Evolutionary conservation across 1,139 yeast species (phyloP).

Genomic region (Kurtzmaniella quercitrusa): DNA sequence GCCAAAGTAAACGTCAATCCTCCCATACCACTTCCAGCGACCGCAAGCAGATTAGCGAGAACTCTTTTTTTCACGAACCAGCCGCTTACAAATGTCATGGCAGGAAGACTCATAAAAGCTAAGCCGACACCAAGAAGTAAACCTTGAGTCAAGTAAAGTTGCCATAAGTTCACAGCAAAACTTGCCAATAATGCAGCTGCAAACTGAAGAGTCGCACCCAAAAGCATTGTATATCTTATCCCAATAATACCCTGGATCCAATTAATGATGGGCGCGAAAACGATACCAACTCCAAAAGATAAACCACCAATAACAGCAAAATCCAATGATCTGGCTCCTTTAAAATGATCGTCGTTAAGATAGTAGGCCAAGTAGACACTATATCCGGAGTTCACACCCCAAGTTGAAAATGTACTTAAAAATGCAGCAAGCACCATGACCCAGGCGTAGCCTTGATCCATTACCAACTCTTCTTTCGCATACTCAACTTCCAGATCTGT

Average conservation of each 20-base stretch:
- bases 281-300: conserved; percentile 15
- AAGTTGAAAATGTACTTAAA: conserved; percentile 31
- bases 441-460: conserved; percentile 42
- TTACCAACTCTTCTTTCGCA: neutral
- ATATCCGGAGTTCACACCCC: conserved; percentile 44
- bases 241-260: conserved; percentile 27
- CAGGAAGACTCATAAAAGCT: conserved; percentile 22
- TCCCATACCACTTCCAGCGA: conserved; percentile 46
- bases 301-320: conserved; percentile 23
- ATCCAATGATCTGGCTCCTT: conserved; percentile 16
- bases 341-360: conserved; percentile 19
- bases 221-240: conserved; percentile 20
- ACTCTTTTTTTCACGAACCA: conserved; percentile 61
- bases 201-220: conserved; percentile 37
- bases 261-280: conserved; percentile 25
- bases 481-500: neutral
- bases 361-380: conserved; percentile 41
- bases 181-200: conserved; percentile 44
- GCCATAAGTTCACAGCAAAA: conserved; percentile 36
- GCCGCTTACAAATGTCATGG: conserved; percentile 49
- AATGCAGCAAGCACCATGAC: conserved; percentile 30
- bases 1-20: conserved; percentile 23
- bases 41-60: conserved; percentile 50
- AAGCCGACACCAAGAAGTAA: conserved; percentile 25
- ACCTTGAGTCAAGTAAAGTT: conserved; percentile 28